Evolutionary conservation across 495 filamentous ascomycete species (phyloP), one percentile per base, ranked within the genome.

Genomic region (Podospora fimiseda): DNA sequence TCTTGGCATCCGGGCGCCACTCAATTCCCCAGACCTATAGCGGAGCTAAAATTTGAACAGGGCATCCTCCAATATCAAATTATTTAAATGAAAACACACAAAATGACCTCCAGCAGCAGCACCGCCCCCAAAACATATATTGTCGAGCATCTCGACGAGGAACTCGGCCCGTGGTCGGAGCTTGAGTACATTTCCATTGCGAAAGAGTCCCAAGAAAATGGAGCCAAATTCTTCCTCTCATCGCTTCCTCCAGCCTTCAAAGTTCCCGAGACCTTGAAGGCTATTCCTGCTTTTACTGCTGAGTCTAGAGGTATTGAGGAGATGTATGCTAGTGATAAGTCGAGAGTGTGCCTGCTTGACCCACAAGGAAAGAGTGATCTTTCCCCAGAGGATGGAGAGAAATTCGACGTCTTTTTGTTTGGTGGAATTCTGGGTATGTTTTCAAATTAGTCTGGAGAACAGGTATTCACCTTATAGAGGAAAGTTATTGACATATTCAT

Each of bases 131-230:
- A 84, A 61, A 88, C 80, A 36, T 95, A 89, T 71, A 84, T 95
- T 59, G 89, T 96, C 50, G 90, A 96, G 74, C 90, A 96, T 70
- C 79, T 96, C 18, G 90, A 96, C 74, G 82, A 86, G 13, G 93
- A 98, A 67, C 79, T 97, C 20, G 93, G 92, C n/a, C 79, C 80
- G 27, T 98, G 93, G 93, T 96, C 91, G 4, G 79, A 84, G 18
- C 78, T 96, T 16, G 93, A 98, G 72, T 98, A 98, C 73, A 70
- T 79, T 48, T 79, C 85, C 53, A 95, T 97, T 57, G 88, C 90
- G 20, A 72, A 75, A 27, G 93, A 98, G 74, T 89, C 86, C 38
- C 70, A 83, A 55, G 77, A 74, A 9, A 68, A 78, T 15, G 83
- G 85, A 20, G 79, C 82, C 41, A 71, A 75, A 43, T 96, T 96